phyloP scores from a whole-genome alignment of 768 basidiomycete species.

The Lanmaoa rubissima region DNA sequence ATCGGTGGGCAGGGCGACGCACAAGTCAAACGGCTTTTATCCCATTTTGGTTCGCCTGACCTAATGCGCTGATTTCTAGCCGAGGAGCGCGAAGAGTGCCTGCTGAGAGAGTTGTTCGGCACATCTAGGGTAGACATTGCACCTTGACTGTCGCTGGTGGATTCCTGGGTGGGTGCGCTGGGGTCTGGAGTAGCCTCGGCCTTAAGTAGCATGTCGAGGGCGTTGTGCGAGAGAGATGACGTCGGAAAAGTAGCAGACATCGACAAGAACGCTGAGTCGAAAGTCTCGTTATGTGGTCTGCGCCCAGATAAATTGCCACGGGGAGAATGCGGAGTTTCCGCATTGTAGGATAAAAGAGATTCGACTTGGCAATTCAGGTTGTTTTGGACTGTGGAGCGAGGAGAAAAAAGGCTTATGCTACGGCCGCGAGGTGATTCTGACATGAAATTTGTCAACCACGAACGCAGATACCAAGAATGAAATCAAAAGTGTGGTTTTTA shows the following conservation, averaged over 20 bases:
- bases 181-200: conserved; percentile 23
- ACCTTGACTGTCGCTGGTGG: conserved; percentile 14
- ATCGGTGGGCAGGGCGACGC: conserved; percentile 31
- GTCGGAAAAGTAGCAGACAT: conserved; percentile 27
- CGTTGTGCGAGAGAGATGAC: conserved; percentile 32
- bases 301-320: conserved; percentile 25
- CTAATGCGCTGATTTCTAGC: conserved; percentile 25
- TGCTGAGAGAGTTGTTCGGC: conserved; percentile 23
- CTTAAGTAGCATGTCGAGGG: conserved; percentile 35
- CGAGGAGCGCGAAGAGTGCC: conserved; percentile 32
- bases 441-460: conserved; percentile 19
- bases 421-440: conserved; percentile 32
- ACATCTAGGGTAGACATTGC: conserved; percentile 28
- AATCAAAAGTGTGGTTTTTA: conserved; percentile 25
- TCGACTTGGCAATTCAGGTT: conserved; percentile 18
- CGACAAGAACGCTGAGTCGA: conserved; percentile 22
- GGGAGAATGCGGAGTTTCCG: conserved; percentile 31
- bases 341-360: conserved; percentile 29
- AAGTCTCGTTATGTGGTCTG: conserved; percentile 25
- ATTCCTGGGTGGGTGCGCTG: conserved; percentile 16
- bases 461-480: conserved; percentile 19
- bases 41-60: conserved; percentile 27
- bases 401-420: conserved; percentile 34
- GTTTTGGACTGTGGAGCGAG: conserved; percentile 27
- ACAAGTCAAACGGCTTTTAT: conserved; percentile 30